Conservation (phyloP, 2,329 filamentous ascomycete species). For the Tolypocladium endophyticum region DNA sequence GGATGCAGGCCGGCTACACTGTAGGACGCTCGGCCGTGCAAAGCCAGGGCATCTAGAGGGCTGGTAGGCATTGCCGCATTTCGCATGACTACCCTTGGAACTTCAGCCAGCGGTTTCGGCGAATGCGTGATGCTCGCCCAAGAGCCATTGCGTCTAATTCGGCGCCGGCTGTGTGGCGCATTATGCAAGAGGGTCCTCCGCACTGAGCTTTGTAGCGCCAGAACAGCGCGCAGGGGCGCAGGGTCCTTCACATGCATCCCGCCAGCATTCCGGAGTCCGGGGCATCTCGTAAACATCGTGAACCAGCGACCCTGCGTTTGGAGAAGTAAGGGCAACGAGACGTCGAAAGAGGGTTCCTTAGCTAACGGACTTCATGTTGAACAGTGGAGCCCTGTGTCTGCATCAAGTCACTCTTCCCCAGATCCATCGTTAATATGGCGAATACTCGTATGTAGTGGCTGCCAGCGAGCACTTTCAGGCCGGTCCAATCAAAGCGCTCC, state of each 20-base stretch:
- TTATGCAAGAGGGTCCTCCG: background rate
- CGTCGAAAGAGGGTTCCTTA: background rate
- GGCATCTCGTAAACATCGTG: background rate
- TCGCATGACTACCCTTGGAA: background rate
- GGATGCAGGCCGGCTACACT: too few species aligned
- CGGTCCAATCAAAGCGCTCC: background rate
- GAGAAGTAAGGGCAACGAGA: background rate
- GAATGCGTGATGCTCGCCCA: background rate
- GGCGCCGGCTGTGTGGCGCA: background rate
- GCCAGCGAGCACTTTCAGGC: background rate
- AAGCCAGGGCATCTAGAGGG: background rate
- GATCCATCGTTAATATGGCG: background rate
- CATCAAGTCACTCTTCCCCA: background rate
- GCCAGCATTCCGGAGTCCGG: background rate
- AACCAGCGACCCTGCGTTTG: background rate
- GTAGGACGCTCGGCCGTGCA: too few species aligned
- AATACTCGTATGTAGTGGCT: background rate
- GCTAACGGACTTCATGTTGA: background rate
- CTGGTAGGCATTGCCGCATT: background rate
- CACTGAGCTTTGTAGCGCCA: background rate
- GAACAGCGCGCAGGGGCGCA: background rate
- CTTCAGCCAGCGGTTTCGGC: background rate
- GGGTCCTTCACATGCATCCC: background rate
- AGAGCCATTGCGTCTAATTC: background rate
- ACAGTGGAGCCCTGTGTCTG: background rate